Evolutionary conservation across 78 protist species (phyloP), one percentile per base, ranked within the genome.

Genomic region (Dictyostelium capitatum): DNA sequence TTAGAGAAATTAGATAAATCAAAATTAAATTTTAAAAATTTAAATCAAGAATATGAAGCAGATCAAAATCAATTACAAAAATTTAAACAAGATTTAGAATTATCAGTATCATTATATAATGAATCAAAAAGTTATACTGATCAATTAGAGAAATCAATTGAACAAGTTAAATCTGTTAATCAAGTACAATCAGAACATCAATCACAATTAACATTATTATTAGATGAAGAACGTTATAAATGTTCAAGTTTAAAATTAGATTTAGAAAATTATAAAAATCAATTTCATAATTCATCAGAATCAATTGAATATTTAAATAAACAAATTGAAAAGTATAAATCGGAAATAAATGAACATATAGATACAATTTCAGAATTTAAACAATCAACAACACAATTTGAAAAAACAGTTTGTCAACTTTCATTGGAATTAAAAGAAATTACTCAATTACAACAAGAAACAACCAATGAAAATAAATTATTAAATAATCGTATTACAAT

Each of bases 191-290:
- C 59, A 14, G 47, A 20, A 15, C 79, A 46, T 20, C 79, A 73
- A 46, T 9, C 11, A 15, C 54, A 73, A 73, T 30, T 73, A 7
- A 5, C 32, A n/a, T 9, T n/a, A 2, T 30, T 73, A 6, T n/a
- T 73, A 11, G 79, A 73, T n/a, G 59, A 73, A 73, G 79, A 73
- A 30, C 43, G 79, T 43, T 73, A 73, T 46, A 73, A 47, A 73
- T 73, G 79, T 32, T 25, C 43, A 47, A 46, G 37, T 20, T 46
- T 73, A 4, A 37, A 73, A 73, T 43, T 73, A 48, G 79, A 73
- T 20, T 46, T 73, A 11, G 79, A 73, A 12, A 73, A 46, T 46
- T n/a, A n/a, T 0, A 46, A 37, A 37, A 20, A 23, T 43, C n/a
- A 20, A 51, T 43, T 43, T 47, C 37, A 37, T 3, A 73, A 37